Conservation (phyloP, 257 asterid species). For the Solanum okadae region DNA sequence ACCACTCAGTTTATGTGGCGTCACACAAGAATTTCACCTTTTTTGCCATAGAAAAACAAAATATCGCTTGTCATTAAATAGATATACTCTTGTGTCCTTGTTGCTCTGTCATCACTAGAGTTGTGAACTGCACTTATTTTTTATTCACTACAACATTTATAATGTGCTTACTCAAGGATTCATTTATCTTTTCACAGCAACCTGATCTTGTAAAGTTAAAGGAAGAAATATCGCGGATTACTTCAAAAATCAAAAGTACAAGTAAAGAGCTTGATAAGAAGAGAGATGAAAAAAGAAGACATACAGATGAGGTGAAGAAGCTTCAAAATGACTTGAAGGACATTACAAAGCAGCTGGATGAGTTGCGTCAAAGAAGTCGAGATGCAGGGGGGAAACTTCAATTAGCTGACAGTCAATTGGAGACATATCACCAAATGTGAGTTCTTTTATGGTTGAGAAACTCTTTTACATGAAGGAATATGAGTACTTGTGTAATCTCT, state of each 20-base stretch:
- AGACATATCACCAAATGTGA: constrained; percentile 88
- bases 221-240: constrained; percentile 80
- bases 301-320: constrained; percentile 56
- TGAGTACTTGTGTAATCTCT: not conserved
- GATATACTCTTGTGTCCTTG: not conserved
- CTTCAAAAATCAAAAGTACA: constrained; percentile 64
- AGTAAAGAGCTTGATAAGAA: constrained; percentile 67
- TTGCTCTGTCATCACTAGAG: not conserved
- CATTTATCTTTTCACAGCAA: constrained; percentile 44
- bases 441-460: constrained; percentile 14
- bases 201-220: constrained; percentile 81
- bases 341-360: constrained; percentile 72
- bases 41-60: not conserved
- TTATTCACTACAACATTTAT: not conserved
- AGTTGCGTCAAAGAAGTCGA: constrained; percentile 64
- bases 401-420: constrained; percentile 91
- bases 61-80: not conserved
- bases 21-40: not conserved
- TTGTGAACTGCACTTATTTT: not conserved
- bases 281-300: constrained; percentile 70
- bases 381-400: constrained; percentile 88
- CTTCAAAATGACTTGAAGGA: constrained; percentile 77
- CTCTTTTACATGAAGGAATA: constrained; percentile 1
- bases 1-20: not conserved
- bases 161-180: not conserved